Percentiles rank a stretch among this genome's conserved stretches.
Evolutionary conservation across 495 filamentous ascomycete genomes (phyloP).

Genomic region (Jackrogersella minutella): DNA sequence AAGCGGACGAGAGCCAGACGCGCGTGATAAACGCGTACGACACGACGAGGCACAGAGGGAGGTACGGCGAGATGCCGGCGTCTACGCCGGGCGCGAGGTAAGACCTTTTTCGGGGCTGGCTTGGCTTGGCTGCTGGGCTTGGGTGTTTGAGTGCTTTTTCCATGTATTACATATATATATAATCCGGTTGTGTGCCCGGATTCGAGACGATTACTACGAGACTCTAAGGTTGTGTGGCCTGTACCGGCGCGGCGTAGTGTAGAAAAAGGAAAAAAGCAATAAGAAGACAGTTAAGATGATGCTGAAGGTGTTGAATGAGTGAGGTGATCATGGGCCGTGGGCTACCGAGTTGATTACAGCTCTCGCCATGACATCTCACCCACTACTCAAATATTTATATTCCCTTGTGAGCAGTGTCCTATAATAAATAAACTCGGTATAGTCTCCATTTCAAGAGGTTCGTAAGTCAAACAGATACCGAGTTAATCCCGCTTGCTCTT

Average conservation of each 20-base stretch:
- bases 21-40: conserved; percentile 96
- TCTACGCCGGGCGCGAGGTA: conserved; percentile 48
- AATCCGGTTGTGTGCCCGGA: background rate
- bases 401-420: no score
- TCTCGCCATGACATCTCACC: background rate
- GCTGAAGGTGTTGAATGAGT: background rate
- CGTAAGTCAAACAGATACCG: no score
- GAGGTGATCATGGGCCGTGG: background rate
- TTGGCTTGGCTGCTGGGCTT: background rate
- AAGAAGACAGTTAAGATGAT: conserved; percentile 6
- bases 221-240: background rate
- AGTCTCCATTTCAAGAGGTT: no score
- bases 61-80: conserved; percentile 97
- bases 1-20: conserved; percentile 94
- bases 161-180: conserved; percentile 29
- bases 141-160: conserved; percentile 5
- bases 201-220: conserved; percentile 31
- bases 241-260: conserved; percentile 1
- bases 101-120: background rate
- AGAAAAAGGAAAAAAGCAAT: background rate
- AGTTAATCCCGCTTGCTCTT: no score
- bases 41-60: conserved; percentile 88
- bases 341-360: background rate
- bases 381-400: no score
- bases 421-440: no score